Conservation (phyloP, 371 early-diverging fungal species). For the Actinomucor elegans region DNA sequence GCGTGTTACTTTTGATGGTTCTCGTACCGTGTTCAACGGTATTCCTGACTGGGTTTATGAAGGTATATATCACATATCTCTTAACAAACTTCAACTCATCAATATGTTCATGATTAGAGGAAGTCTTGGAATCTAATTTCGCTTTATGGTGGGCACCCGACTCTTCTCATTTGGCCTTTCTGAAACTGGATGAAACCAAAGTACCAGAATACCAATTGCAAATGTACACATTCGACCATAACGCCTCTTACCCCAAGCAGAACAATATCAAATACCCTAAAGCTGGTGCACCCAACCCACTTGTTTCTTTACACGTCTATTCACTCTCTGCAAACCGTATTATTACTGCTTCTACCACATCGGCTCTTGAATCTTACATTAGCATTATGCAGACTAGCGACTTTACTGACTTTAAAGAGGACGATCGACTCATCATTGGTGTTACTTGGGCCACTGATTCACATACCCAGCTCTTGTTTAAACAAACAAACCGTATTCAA, state of each 20-base stretch:
- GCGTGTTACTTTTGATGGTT: slow-evolving; percentile 84
- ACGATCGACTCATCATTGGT: slow-evolving; percentile 79
- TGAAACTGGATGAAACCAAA: slow-evolving; percentile 80
- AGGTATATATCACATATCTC: slow-evolving; percentile 24
- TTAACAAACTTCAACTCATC: not conserved
- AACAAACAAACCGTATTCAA: slow-evolving; percentile 89
- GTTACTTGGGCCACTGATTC: slow-evolving; percentile 77
- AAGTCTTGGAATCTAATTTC: slow-evolving; percentile 67
- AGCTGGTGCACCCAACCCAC: slow-evolving; percentile 85
- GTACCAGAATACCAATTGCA: slow-evolving; percentile 79
- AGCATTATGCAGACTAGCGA: slow-evolving; percentile 9
- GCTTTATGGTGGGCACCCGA: slow-evolving; percentile 92
- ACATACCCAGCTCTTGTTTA: slow-evolving; percentile 70
- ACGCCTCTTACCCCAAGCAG: slow-evolving; percentile 67
- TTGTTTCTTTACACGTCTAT: slow-evolving; percentile 72
- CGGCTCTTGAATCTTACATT: not conserved
- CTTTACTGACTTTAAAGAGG: slow-evolving; percentile 41
- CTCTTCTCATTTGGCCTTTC: slow-evolving; percentile 75
- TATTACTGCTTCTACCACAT: slow-evolving; percentile 19
- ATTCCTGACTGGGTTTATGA: slow-evolving; percentile 98
- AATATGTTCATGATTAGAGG: slow-evolving; percentile 51
- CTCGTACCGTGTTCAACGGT: slow-evolving; percentile 84
- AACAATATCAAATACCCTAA: slow-evolving; percentile 85
- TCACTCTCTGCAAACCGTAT: slow-evolving; percentile 24
- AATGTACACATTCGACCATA: slow-evolving; percentile 49